Percentiles rank a stretch among this genome's conserved stretches.
Evolutionary conservation across 306 rosid species (phyloP).

Genomic region (Geum urbanum): DNA sequence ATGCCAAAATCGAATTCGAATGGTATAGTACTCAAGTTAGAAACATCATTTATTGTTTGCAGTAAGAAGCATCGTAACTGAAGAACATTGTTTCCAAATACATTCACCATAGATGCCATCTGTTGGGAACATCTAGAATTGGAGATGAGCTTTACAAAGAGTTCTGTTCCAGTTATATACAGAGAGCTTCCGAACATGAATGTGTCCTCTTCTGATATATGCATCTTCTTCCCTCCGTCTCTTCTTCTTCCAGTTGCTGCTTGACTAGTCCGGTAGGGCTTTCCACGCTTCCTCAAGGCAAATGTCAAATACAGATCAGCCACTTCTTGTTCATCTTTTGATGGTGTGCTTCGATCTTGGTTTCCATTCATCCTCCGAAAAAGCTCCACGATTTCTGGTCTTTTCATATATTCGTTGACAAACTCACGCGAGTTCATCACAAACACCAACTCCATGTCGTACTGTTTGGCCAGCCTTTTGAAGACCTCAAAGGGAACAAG

Average conservation of each 20-base stretch:
- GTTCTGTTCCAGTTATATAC: no score
- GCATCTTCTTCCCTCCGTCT: slow-evolving; percentile 68
- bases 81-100: no score
- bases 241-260: slow-evolving; percentile 24
- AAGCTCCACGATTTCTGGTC: slow-evolving; percentile 64
- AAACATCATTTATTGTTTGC: no score
- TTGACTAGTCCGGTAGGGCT: slow-evolving; percentile 48
- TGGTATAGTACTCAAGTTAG: no score
- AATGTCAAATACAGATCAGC: slow-evolving; percentile 59
- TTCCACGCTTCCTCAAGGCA: slow-evolving; percentile 68
- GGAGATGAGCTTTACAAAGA: no score
- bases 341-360: slow-evolving; percentile 65
- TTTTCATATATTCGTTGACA: slow-evolving; percentile 72
- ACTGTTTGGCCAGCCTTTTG: slow-evolving; percentile 84
- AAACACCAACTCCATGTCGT: slow-evolving; percentile 79
- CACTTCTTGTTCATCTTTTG: slow-evolving; percentile 63
- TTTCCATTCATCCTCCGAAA: slow-evolving; percentile 93
- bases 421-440: slow-evolving; percentile 76
- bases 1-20: no score
- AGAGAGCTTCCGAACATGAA: not conserved
- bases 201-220: slow-evolving; percentile 64
- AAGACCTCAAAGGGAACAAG: slow-evolving; percentile 78
- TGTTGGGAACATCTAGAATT: no score
- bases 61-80: no score
- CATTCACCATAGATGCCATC: no score